Evolutionary conservation across 345 rosid genomes (phyloP).

Genomic region (Rhodomyrtus tomentosa): DNA sequence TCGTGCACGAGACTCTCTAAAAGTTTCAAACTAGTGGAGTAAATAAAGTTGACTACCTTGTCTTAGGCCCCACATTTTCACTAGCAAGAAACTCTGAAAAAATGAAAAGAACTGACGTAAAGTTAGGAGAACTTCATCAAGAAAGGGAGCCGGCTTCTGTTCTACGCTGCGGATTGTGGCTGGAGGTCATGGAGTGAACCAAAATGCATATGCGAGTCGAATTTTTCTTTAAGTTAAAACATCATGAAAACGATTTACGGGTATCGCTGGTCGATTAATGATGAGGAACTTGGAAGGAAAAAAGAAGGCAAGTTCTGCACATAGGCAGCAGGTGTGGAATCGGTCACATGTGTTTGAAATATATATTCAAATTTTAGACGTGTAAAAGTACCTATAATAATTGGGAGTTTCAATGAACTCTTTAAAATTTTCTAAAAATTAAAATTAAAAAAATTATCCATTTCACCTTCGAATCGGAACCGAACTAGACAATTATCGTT

Average conservation of each 20-base stretch:
- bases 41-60: not conserved
- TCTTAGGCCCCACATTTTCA: not conserved
- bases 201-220: rapidly evolving
- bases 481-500: too few species aligned
- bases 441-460: too few species aligned
- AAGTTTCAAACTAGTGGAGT: not conserved
- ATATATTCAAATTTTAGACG: too few species aligned
- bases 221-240: not conserved
- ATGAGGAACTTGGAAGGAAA: not conserved
- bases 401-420: too few species aligned
- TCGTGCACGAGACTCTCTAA: not conserved
- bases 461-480: too few species aligned
- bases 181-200: not conserved
- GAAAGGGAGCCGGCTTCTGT: not conserved
- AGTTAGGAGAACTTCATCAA: not conserved
- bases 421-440: too few species aligned
- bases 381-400: too few species aligned
- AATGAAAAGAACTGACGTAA: not conserved
- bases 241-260: not conserved
- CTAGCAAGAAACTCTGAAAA: not conserved
- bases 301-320: not conserved
- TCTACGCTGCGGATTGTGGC: not conserved
- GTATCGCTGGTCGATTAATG: not conserved
- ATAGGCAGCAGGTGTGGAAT: too few species aligned
- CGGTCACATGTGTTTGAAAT: too few species aligned